Base-by-base conservation (phyloP, 1,284 basidiomycete genomes). In the Sporisorium iseilematis-ciliati region DNA sequence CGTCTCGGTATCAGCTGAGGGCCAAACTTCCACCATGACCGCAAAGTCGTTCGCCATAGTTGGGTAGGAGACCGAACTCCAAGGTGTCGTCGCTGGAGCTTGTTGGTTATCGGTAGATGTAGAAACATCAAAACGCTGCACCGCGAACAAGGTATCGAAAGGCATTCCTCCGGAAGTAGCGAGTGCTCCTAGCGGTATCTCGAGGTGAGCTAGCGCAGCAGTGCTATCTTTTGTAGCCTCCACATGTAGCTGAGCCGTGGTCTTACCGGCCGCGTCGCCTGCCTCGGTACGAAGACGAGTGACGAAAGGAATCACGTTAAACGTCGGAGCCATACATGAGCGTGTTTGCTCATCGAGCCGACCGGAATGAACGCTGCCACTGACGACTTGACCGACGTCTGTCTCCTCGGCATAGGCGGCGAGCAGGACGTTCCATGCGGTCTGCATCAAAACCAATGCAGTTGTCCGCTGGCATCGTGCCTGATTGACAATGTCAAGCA, bases 41-140 rank as follows among this genome's bases (percentile, higher is more conserved):
- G 61, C 50, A 18, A 69, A 69, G 25, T 69, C 66, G 41, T 69
- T 69, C 25, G 46, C 38, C 66, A 69, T 69, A n/a, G 55, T 45
- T 21, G 66, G 66, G 11, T 57, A 59, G 2, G 45, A 50, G n/a
- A 57, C 35, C 38, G 56, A 38, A 0, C 31, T 35, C 61, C 66
- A 63, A 21, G 48, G 55, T 38, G 14, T 6, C 8, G 50, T 16
- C 7, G 50, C 35, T 14, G 20, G n/a, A 21, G 7, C n/a, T 35
- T 38, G 21, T 52, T 52, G 35, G 18, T 12, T 20, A 1, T 25
- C 43, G 43, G 11, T 25, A 4, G 20, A 52, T 6, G 18, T 41
- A 8, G 50, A 23, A 14, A 7, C 43, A 12, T 23, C 50, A 26
- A 52, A 52, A 18, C 50, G 60, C 52, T 69, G 66, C 21, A 69